Conservation (phyloP, 176 grass and related monocot genomes). For the Bolboschoenus planiculmis region DNA sequence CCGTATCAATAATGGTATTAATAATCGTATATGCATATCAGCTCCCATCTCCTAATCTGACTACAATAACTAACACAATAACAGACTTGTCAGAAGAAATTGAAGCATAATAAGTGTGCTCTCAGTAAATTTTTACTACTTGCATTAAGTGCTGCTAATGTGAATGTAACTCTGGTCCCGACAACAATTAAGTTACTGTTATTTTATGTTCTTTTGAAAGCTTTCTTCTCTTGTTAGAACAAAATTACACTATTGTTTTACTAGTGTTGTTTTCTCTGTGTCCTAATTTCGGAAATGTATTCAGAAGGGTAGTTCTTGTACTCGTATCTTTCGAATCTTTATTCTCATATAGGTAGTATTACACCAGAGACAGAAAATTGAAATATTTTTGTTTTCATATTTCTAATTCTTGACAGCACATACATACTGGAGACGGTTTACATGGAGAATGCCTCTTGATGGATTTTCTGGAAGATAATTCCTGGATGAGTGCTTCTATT, state of each 20-base stretch:
- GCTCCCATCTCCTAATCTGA: not conserved
- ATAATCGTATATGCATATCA: too few relatives aligned
- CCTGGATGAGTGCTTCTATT: not conserved
- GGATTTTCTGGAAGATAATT: not conserved
- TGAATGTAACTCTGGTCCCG: not conserved
- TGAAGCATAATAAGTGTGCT: not conserved
- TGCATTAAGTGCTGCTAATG: not conserved
- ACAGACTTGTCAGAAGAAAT: not conserved
- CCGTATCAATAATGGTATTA: too few relatives aligned
- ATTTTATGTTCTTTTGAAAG: not conserved
- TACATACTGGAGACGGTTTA: not conserved
- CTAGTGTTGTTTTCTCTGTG: not conserved
- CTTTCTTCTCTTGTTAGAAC: not conserved
- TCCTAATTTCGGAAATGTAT: not conserved
- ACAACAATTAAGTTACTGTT: not conserved
- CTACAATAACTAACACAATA: not conserved
- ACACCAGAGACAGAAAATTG: not conserved
- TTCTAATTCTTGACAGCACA: conserved; percentile 8
- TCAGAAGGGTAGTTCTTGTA: not conserved
- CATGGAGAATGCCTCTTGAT: not conserved
- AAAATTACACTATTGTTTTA: not conserved
- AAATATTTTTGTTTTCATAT: not conserved
- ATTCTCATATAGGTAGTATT: not conserved
- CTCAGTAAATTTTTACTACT: not conserved
- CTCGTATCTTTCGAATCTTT: not conserved